A percentile compares a stretch with the other conserved stretches of the same genome.
These are phyloP conservation scores for Tetrahymena borealis DNA, from an alignment of 73 alveolate genomes.

Conservation along the genomic window DNA sequence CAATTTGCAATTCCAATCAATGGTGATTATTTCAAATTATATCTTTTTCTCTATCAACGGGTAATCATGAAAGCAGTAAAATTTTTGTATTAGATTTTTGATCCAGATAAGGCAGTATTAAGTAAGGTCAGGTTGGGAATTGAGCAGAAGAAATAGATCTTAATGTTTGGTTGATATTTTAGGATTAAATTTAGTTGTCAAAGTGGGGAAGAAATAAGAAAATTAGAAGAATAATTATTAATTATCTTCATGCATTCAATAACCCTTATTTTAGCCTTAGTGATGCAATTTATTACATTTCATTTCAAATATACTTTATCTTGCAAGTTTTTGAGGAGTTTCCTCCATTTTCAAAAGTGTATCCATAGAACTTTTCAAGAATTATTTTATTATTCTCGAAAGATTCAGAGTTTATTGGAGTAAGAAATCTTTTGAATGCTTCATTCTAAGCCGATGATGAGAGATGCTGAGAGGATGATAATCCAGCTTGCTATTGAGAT, in stretches of 20 bases:
- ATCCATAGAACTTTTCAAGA: not conserved
- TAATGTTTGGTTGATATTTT: too few species aligned
- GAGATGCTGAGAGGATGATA: not conserved
- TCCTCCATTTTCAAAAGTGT: not conserved
- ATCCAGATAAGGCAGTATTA: too few species aligned
- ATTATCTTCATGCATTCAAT: not conserved
- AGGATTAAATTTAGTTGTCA: too few species aligned
- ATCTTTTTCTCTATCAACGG: too few species aligned
- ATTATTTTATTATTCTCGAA: not conserved
- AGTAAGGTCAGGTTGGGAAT: too few species aligned
- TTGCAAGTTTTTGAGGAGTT: not conserved
- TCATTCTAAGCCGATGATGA: not conserved
- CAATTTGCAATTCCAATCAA: too few species aligned
- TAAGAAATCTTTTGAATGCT: not conserved
- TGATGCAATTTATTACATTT: not conserved
- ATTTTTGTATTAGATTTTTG: too few species aligned
- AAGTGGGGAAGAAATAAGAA: too few species aligned
- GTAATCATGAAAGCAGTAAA: too few species aligned
- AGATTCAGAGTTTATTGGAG: not conserved
- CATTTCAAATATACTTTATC: not conserved
- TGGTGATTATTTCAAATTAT: too few species aligned
- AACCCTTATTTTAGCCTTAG: not conserved
- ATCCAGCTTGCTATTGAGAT: not conserved
- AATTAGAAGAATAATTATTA: too few species aligned
- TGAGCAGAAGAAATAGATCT: too few species aligned